Percentiles rank a stretch among this genome's conserved stretches.
These are phyloP conservation scores for Blumeria hordei DNA, from an alignment of 2,329 filamentous ascomycete species.

Conservation along the genomic window DNA sequence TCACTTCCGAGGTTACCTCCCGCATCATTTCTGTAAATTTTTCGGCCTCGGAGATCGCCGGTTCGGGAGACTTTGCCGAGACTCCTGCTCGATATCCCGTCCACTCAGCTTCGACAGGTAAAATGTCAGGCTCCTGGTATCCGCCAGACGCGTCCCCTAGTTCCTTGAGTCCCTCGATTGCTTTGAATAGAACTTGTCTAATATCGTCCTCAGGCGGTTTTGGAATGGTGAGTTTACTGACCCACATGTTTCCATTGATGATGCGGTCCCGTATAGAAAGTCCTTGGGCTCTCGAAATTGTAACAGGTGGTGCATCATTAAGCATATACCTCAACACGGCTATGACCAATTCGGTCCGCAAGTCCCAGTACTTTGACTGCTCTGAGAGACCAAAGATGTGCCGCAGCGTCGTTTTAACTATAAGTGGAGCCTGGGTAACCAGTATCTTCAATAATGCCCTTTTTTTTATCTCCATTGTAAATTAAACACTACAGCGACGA, in stretches of 20 bases:
- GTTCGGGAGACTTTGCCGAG: slow-evolving; percentile 23
- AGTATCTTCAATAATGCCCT: not conserved
- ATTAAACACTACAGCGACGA: too few relatives aligned
- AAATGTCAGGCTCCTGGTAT: slow-evolving; percentile 25
- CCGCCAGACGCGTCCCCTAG: slow-evolving; percentile 13
- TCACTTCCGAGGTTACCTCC: slow-evolving; percentile 37
- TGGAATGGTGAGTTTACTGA: slow-evolving; percentile 43
- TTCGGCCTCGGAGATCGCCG: slow-evolving; percentile 32
- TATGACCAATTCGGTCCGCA: slow-evolving; percentile 50
- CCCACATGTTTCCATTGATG: slow-evolving; percentile 62
- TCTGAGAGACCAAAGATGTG: slow-evolving; percentile 45
- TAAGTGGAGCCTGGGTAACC: slow-evolving; percentile 28
- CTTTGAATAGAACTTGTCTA: slow-evolving; percentile 30
- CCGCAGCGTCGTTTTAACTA: slow-evolving; percentile 34
- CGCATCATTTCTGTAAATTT: slow-evolving; percentile 43
- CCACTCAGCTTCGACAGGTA: slow-evolving; percentile 48
- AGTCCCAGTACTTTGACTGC: slow-evolving; percentile 51
- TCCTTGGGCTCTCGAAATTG: slow-evolving; percentile 37
- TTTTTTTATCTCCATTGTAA: too few relatives aligned
- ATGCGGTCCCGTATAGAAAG: slow-evolving; percentile 36
- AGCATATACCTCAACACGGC: slow-evolving; percentile 46
- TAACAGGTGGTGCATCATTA: slow-evolving; percentile 11
- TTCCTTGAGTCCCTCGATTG: slow-evolving; percentile 28
- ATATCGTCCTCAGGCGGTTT: slow-evolving; percentile 29
- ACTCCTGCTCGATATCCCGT: slow-evolving; percentile 40